Base-by-base conservation (phyloP, 306 rosid genomes). In the Cyamopsis tetragonoloba region DNA sequence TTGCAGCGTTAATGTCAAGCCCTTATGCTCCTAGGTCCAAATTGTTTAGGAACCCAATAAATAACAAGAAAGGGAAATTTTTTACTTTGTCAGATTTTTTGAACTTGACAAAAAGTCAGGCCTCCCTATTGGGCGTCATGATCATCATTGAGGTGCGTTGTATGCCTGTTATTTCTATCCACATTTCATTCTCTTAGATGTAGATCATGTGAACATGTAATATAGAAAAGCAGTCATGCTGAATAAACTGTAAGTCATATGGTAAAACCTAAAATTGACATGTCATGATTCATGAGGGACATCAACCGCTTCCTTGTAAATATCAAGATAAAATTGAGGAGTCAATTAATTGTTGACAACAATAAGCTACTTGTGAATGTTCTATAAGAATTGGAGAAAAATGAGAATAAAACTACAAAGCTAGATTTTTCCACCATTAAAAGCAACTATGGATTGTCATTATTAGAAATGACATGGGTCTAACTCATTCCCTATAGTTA, bases 71-170 rank as follows among this genome's bases (percentile, higher is more conserved):
- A 0, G 95, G 86, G 41, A 56, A 24, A 0, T 79, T 81, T 72
- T 5, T 88, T 18, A 78, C 77, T 8, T 62, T 93, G 62, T 55
- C 85, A 23, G 90, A 85, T 2, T 93, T 90, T 80, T 78, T 93
- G 85, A 61, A 71, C 54, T 47, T 90, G 85, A 78, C 95, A 63
- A 90, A 82, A 81, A 80, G 57, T 17, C 28, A 79, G 1, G 48
- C 73, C 50, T 77, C 95, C 74, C 85, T 86, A 39, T 61, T 80
- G 23, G 91, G 96, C 62, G 79, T 86, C 77, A 28, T 85, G 86
- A 84, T 93, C 76, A 74, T 66, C 68, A 62, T 93, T 39, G 88
- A 93, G 91, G 97, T 89, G 71, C 35, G 84, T 15, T 58, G 24
- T 31, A 18, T 73, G 44, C 70, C 56, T 68, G 7, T 23, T 27